A percentile compares a stretch with the other conserved stretches of the same genome.
Evolutionary conservation across 1,139 yeast species (phyloP).

Genomic region (Taphrina sp.): DNA sequence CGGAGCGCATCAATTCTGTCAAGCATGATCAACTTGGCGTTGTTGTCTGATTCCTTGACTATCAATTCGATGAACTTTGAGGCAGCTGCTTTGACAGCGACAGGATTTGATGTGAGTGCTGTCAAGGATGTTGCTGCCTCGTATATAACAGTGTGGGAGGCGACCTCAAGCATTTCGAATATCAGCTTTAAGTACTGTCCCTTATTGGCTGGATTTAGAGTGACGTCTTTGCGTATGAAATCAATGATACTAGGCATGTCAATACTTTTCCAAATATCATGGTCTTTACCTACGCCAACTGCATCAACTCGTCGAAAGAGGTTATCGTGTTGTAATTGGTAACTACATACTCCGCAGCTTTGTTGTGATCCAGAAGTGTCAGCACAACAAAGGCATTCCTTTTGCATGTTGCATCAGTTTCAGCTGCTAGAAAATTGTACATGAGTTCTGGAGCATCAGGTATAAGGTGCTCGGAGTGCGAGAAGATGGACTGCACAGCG

Average conservation of each 20-base stretch:
- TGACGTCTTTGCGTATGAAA: slow-evolving; percentile 58
- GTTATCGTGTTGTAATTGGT: slow-evolving; percentile 63
- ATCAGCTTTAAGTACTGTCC: slow-evolving; percentile 70
- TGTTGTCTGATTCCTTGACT: slow-evolving; percentile 86
- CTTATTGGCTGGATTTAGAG: slow-evolving; percentile 58
- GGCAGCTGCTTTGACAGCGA: slow-evolving; percentile 72
- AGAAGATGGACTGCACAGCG: slow-evolving; percentile 78
- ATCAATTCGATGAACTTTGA: slow-evolving; percentile 84
- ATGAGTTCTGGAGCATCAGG: slow-evolving; percentile 94
- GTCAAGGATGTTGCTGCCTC: slow-evolving; percentile 91
- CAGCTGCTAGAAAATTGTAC: slow-evolving; percentile 68
- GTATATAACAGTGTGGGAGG: slow-evolving; percentile 75
- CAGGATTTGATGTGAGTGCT: slow-evolving; percentile 64
- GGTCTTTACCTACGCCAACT: slow-evolving; percentile 62
- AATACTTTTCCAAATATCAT: no score
- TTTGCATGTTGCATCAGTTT: slow-evolving; percentile 89
- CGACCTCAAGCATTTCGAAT: slow-evolving; percentile 67
- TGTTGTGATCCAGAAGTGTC: slow-evolving; percentile 76
- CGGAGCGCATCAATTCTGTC: slow-evolving; percentile 80
- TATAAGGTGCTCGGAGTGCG: slow-evolving; percentile 70
- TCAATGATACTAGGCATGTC: slow-evolving; percentile 70
- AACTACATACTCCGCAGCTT: slow-evolving; percentile 78
- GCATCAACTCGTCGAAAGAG: slow-evolving; percentile 78
- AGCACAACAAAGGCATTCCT: slow-evolving; percentile 93
- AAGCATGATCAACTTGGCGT: slow-evolving; percentile 86